Evolutionary conservation across 805 yeast genomes (phyloP).

Genomic region (Wickerhamiella azymoides): DNA sequence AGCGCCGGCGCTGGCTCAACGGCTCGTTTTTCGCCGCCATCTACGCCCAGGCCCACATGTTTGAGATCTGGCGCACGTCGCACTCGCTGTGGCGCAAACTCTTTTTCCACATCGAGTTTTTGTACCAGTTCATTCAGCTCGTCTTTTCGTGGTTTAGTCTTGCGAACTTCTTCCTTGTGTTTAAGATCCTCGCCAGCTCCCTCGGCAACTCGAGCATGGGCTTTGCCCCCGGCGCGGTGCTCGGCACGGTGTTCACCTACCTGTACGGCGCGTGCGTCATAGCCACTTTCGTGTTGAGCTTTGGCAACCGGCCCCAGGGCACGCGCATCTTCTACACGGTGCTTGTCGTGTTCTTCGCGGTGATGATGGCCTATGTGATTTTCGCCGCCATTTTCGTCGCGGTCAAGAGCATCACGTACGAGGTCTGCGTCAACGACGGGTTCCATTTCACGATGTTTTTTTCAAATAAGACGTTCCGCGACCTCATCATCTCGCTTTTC

Average conservation of each 20-base stretch:
- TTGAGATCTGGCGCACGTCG: slow-evolving; percentile 61
- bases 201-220: slow-evolving; percentile 48
- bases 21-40: slow-evolving; percentile 93
- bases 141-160: slow-evolving; percentile 85
- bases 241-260: slow-evolving; percentile 75
- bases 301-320: slow-evolving; percentile 91
- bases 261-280: slow-evolving; percentile 66
- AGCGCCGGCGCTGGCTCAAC: slow-evolving; percentile 92
- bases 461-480: slow-evolving; percentile 57
- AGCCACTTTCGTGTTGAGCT: slow-evolving; percentile 74
- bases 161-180: slow-evolving; percentile 80
- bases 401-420: slow-evolving; percentile 51
- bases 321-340: slow-evolving; percentile 63
- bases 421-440: slow-evolving; percentile 32
- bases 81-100: slow-evolving; percentile 56
- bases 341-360: slow-evolving; percentile 68
- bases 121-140: slow-evolving; percentile 61
- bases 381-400: slow-evolving; percentile 78
- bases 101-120: slow-evolving; percentile 59
- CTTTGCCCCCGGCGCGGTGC: slow-evolving; percentile 59
- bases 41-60: slow-evolving; percentile 68
- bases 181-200: slow-evolving; percentile 71
- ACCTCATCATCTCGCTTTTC: slow-evolving; percentile 68
- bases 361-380: slow-evolving; percentile 76
- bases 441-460: slow-evolving; percentile 29